Base-by-base conservation (phyloP, 495 filamentous ascomycete species). In the Aspergillus cavernicola region DNA sequence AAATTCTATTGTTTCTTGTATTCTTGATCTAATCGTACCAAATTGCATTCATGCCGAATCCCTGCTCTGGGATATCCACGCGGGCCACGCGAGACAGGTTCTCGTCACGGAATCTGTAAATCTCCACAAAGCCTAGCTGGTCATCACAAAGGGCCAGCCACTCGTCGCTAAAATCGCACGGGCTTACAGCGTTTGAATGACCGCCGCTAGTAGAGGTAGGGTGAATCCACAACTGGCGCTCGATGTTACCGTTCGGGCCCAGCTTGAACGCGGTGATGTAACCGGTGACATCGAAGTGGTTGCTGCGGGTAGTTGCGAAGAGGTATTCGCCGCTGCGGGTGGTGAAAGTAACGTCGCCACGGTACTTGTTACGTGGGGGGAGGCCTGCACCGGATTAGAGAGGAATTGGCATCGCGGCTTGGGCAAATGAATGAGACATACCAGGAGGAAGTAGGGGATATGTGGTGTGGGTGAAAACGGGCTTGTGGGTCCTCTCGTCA, bases 21-120 rank as follows among this genome's bases (percentile, higher is more conserved):
- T 28, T 28, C 4, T 28, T 4, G 20, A 35, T 46, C 53, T 75
- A 92, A 69, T 92, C 86, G 67, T 90, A 91, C 88, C 88, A 92
- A 60, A 92, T 89, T 28, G 87, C 89, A 73, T 93, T 92, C 88
- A 92, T 92, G 1, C 86, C 87, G 69, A 91, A 92, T 42, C 89
- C 89, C 38, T 84, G 85, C 71, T 93, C 88, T 12, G 82, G 80
- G 46, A 93, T 84, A 59, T 86, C 80, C 53, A 84, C 78, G 48
- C 85, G 76, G 16, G 88, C 89, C 24, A 92, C 88, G 15, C 89
- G 75, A 10, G 80, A 82, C 50, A 93, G 60, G 57, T 84, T 87
- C 77, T 90, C 89, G 33, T 90, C 85, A 57, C 81, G 74, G 83
- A 86, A 93, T 29, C 87, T 73, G 61, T 91, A 92, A 57, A 93